A percentile compares a stretch with the other conserved stretches of the same genome.
Conservation (phyloP, 495 filamentous ascomycete genomes). For the Penicillium arizonense region DNA sequence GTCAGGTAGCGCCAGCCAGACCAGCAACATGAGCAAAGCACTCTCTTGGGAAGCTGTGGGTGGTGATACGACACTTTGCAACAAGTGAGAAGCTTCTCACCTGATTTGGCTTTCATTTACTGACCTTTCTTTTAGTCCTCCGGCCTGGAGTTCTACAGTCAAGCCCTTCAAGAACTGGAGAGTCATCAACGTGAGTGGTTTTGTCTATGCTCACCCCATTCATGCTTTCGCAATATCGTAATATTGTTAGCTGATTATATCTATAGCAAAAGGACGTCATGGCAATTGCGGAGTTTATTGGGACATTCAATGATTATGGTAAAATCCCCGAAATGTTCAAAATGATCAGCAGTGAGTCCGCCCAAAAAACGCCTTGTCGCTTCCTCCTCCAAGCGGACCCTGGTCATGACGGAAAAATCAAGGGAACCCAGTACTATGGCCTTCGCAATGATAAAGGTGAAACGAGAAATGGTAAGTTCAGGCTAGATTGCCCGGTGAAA, state of each 20-base stretch:
- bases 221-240: no score
- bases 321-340: background rate
- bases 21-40: background rate
- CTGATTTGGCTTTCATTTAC: background rate
- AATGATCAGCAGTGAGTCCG: no score
- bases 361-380: no score
- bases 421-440: no score
- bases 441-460: no score
- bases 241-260: no score
- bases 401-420: no score
- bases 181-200: background rate
- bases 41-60: constrained; percentile 2
- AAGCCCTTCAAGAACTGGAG: background rate
- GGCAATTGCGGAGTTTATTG: background rate
- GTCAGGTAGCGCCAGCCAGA: background rate
- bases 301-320: background rate
- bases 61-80: constrained; percentile 3
- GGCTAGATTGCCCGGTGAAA: no score
- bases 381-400: no score
- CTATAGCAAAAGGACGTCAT: background rate
- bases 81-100: background rate
- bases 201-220: background rate
- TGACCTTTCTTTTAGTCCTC: background rate
- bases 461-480: no score
- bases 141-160: background rate